Evolutionary conservation across 805 yeast species (phyloP).

Genomic region (Metschnikowia sp.): DNA sequence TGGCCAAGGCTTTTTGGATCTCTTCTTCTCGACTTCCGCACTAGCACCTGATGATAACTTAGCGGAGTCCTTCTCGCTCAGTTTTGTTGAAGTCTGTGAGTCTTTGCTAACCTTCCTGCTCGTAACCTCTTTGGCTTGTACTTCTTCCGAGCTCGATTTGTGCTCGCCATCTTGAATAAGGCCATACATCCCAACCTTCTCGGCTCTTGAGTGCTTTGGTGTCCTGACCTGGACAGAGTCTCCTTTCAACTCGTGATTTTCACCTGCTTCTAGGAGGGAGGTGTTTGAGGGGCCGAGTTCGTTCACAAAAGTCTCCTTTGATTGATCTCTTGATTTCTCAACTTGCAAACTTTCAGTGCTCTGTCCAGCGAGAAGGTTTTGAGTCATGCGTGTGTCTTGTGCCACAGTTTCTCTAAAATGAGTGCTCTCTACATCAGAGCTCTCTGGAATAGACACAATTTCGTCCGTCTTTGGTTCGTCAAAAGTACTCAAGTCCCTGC

Average conservation of each 20-base stretch:
- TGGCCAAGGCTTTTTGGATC: constrained; percentile 39
- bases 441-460: constrained; percentile 2
- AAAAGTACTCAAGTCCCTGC: neutral
- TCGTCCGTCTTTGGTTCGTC: constrained; percentile 1
- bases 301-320: neutral
- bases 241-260: too few species aligned
- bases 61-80: neutral
- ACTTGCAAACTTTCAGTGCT: too few species aligned
- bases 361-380: neutral
- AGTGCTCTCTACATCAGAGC: neutral
- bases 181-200: too few species aligned
- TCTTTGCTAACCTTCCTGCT: too few species aligned
- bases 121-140: too few species aligned
- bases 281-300: neutral
- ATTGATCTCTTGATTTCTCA: too few species aligned
- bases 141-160: too few species aligned
- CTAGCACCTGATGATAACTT: neutral
- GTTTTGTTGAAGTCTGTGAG: too few species aligned
- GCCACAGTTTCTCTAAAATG: constrained; percentile 2
- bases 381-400: neutral
- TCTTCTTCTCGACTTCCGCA: constrained; percentile 13
- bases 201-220: too few species aligned
- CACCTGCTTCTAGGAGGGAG: too few species aligned
- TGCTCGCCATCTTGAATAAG: too few species aligned
- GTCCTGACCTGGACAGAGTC: too few species aligned